phyloP scores from a whole-genome alignment of 1,139 yeast genomes.

The Candida sp. region DNA sequence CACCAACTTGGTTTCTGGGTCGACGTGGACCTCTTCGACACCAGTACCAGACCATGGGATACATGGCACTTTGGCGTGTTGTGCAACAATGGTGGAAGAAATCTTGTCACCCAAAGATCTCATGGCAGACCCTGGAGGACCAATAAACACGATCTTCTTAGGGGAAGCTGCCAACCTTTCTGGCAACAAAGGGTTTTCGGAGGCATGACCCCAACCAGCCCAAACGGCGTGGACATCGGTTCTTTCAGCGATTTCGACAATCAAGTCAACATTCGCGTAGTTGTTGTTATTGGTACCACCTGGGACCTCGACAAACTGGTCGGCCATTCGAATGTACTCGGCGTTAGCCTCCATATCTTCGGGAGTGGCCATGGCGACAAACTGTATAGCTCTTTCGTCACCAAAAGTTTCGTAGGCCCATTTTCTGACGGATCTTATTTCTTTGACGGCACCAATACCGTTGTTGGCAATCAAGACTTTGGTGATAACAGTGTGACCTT shows the following conservation, averaged over 20 bases:
- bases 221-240: constrained; percentile 98
- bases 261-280: constrained; percentile 96
- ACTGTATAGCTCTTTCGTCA: constrained; percentile 90
- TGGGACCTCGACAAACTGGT: constrained; percentile 97
- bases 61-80: constrained; percentile 97
- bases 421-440: constrained; percentile 94
- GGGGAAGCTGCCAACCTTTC: constrained; percentile 92
- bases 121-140: constrained; percentile 99
- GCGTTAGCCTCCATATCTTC: constrained; percentile 98
- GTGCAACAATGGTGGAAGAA: constrained; percentile 97
- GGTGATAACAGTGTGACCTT: constrained; percentile 95
- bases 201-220: constrained; percentile 99
- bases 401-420: constrained; percentile 99
- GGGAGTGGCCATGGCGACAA: constrained; percentile 99
- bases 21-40: constrained; percentile 78
- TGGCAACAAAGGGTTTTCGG: constrained; percentile 95
- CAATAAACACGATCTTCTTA: constrained; percentile 88
- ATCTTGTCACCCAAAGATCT: constrained; percentile 99
- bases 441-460: constrained; percentile 99
- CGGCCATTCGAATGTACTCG: constrained; percentile 99
- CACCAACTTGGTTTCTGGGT: constrained; percentile 73
- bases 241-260: constrained; percentile 97
- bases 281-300: constrained; percentile 99
- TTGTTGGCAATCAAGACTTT: constrained; percentile 93
- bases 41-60: constrained; percentile 99